Conservation (phyloP, 2,329 filamentous ascomycete genomes). For the Colletotrichum godetiae region DNA sequence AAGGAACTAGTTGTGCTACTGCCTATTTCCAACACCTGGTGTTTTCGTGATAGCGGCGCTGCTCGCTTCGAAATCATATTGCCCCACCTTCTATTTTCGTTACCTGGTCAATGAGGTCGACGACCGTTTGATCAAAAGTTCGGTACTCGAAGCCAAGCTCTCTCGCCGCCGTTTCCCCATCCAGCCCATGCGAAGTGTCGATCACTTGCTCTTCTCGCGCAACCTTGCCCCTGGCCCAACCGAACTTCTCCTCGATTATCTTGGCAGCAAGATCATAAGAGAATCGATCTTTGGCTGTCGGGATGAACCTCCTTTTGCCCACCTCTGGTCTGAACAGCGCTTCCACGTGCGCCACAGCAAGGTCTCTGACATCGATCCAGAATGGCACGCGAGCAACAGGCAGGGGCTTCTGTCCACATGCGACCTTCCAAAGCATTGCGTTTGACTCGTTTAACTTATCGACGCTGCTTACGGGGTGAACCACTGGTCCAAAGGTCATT, state of each 20-base stretch:
- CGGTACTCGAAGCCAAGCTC: conserved; percentile 53
- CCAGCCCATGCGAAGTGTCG: conserved; percentile 53
- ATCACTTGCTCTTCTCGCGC: conserved; percentile 47
- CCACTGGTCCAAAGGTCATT: conserved; percentile 56
- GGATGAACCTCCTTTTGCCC: conserved; percentile 52
- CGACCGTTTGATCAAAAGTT: conserved; percentile 48
- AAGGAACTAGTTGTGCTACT: not conserved
- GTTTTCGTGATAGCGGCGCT: not conserved
- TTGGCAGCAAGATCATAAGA: conserved; percentile 56
- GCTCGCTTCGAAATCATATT: not conserved
- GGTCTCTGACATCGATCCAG: conserved; percentile 60
- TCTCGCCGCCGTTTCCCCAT: conserved; percentile 51
- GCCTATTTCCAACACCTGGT: not conserved
- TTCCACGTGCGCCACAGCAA: conserved; percentile 56
- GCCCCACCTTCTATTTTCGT: conserved; percentile 37
- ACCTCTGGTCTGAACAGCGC: conserved; percentile 50
- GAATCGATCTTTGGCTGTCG: conserved; percentile 55
- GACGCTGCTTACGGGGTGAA: conserved; percentile 49
- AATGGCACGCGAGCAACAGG: conserved; percentile 52
- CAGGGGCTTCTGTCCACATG: conserved; percentile 47
- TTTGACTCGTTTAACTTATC: conserved; percentile 56
- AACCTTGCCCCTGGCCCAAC: conserved; percentile 46
- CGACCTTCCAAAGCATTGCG: conserved; percentile 52
- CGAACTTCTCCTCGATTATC: conserved; percentile 54
- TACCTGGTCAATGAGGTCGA: conserved; percentile 45